Evolutionary conservation across 2,329 filamentous ascomycete genomes (phyloP).

Genomic region (Penicillium sclerotigenum): DNA sequence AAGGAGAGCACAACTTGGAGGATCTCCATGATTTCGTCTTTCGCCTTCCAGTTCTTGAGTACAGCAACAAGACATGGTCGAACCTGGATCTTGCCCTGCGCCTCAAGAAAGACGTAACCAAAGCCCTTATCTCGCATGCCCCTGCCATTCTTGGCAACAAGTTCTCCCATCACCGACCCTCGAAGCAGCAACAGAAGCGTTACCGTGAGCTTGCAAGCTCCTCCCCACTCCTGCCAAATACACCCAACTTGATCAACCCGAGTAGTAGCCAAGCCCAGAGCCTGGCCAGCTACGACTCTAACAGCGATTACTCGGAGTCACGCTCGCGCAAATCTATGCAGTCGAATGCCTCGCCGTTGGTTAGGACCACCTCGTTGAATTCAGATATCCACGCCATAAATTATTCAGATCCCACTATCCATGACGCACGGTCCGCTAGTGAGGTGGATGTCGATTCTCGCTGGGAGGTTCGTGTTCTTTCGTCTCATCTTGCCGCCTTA

Average conservation of each 20-base stretch:
- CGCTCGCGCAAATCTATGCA: conserved; percentile 37
- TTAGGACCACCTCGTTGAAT: conserved; percentile 33
- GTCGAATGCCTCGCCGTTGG: conserved; percentile 38
- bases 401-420: conserved; percentile 24
- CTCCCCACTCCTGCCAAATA: conserved; percentile 59
- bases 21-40: conserved; percentile 98
- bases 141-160: conserved; percentile 98
- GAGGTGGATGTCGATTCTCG: conserved; percentile 39
- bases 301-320: conserved; percentile 38
- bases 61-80: conserved; percentile 98
- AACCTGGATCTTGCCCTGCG: conserved; percentile 91
- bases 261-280: conserved; percentile 32
- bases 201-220: conserved; percentile 81
- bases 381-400: conserved; percentile 30
- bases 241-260: conserved; percentile 29
- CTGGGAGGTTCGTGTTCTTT: conserved; percentile 35
- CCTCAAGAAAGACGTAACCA: conserved; percentile 90
- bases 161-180: conserved; percentile 82
- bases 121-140: conserved; percentile 89
- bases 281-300: conserved; percentile 38
- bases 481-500: neutral
- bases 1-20: conserved; percentile 89
- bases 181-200: conserved; percentile 71
- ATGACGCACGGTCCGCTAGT: conserved; percentile 35
- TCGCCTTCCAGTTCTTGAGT: conserved; percentile 88